Conservation (phyloP, 148 eudicot genomes). For the Euryodendron excelsum region DNA sequence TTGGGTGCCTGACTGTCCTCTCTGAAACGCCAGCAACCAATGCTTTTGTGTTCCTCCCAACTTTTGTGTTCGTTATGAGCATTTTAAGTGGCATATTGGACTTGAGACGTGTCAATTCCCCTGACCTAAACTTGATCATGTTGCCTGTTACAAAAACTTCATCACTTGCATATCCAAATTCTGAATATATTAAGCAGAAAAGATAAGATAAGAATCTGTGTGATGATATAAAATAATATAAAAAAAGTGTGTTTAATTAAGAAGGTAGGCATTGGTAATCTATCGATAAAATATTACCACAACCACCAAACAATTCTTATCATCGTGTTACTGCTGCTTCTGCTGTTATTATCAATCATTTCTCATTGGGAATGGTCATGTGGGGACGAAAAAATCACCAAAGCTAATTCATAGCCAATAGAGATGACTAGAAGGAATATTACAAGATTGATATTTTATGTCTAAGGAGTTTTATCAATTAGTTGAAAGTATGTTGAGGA, state of each 20-base stretch:
- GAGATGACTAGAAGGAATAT: neutral
- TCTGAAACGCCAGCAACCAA: constrained; percentile 88
- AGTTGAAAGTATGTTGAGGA: neutral
- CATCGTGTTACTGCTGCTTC: neutral
- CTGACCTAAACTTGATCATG: constrained; percentile 83
- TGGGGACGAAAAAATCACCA: neutral
- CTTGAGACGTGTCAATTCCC: constrained; percentile 69
- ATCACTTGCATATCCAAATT: neutral
- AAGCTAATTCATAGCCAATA: neutral
- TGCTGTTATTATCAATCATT: neutral
- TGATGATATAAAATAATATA: neutral
- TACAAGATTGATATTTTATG: neutral
- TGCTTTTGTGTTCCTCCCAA: constrained; percentile 96
- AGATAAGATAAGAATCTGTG: neutral
- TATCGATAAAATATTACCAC: neutral
- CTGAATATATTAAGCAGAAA: neutral
- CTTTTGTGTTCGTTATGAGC: constrained; percentile 91
- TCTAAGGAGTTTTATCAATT: neutral
- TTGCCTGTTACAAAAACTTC: constrained; percentile 57
- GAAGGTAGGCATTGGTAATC: neutral
- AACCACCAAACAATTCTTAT: neutral
- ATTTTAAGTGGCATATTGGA: constrained; percentile 70
- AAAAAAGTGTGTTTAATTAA: neutral
- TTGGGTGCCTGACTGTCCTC: constrained; percentile 63
- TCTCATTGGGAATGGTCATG: neutral